A percentile compares a stretch with the other conserved stretches of the same genome.
Conservation (phyloP, 2,329 filamentous ascomycete genomes). For the Elsinoe batatas region DNA sequence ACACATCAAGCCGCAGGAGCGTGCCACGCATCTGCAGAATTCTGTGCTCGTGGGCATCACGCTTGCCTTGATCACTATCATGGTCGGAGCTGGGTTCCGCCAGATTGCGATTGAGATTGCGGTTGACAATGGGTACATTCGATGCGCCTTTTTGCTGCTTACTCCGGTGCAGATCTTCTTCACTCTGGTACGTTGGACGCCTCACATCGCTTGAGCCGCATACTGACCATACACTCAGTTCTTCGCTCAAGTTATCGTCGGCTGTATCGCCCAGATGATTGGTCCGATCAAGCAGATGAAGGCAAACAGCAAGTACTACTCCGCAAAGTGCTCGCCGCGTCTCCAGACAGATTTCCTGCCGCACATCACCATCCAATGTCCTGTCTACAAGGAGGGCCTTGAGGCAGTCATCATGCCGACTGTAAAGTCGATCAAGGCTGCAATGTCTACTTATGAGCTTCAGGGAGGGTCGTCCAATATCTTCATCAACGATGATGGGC, state of each 20-base stretch:
- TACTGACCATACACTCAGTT: constrained; percentile 38
- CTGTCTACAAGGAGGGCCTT: constrained; percentile 80
- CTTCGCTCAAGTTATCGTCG: constrained; percentile 68
- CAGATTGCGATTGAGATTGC: constrained; percentile 59
- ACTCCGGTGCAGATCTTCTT: constrained; percentile 69
- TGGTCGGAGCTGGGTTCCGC: constrained; percentile 60
- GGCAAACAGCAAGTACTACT: constrained; percentile 73
- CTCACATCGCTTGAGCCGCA: neutral
- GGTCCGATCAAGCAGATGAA: constrained; percentile 65
- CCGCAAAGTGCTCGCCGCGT: constrained; percentile 56
- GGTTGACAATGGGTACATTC: constrained; percentile 53
- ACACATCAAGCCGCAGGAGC: constrained; percentile 52
- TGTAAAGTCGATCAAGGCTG: constrained; percentile 65
- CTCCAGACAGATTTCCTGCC: constrained; percentile 50
- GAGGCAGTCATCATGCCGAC: constrained; percentile 65
- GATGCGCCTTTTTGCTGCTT: constrained; percentile 55
- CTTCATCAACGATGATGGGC: constrained; percentile 64
- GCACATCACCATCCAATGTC: constrained; percentile 68
- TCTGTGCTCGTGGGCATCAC: constrained; percentile 58
- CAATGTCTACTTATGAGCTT: constrained; percentile 66
- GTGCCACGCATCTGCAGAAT: constrained; percentile 61
- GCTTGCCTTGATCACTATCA: constrained; percentile 53
- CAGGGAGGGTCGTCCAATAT: constrained; percentile 71
- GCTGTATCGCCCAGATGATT: constrained; percentile 64
- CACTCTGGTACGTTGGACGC: constrained; percentile 43